Conservation (phyloP, 2,329 filamentous ascomycete species). For the Penicillium corylophilum region DNA sequence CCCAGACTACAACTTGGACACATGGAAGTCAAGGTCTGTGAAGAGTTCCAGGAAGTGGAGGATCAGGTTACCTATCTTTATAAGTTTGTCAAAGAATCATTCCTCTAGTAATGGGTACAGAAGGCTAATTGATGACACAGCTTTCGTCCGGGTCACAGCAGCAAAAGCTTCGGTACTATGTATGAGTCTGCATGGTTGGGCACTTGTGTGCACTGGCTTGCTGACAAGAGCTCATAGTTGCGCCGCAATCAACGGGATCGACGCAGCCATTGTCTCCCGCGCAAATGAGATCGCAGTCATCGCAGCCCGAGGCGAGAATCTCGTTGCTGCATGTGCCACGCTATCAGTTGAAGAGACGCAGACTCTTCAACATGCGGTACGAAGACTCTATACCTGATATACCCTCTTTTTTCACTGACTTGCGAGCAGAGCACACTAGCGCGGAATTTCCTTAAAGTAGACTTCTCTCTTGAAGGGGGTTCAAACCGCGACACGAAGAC, state of each 20-base stretch:
- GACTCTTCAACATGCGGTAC: constrained; percentile 67
- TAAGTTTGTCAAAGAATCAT: constrained; percentile 43
- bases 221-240: constrained; percentile 52
- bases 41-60: constrained; percentile 43
- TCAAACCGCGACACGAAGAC: constrained; percentile 3
- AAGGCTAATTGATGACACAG: constrained; percentile 27
- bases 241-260: constrained; percentile 82
- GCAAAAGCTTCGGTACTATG: constrained; percentile 77
- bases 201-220: constrained; percentile 1
- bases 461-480: constrained; percentile 9
- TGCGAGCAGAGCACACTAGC: constrained; percentile 13
- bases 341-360: constrained; percentile 63
- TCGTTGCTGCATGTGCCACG: constrained; percentile 69
- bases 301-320: constrained; percentile 69
- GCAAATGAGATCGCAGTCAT: constrained; percentile 72
- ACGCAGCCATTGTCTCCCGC: constrained; percentile 67
- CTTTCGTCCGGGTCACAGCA: constrained; percentile 64
- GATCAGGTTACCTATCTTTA: constrained; percentile 67
- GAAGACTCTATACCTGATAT: constrained; percentile 9
- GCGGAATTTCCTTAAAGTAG: constrained; percentile 16
- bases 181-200: constrained; percentile 26
- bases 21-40: constrained; percentile 56
- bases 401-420: constrained; percentile 5
- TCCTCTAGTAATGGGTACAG: neutral
- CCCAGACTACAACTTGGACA: constrained; percentile 54